Percentiles rank a stretch among this genome's conserved stretches.
These are phyloP conservation scores for Cystobasidium onofrii DNA, from an alignment of 768 basidiomycete genomes.

Conservation along the genomic window DNA sequence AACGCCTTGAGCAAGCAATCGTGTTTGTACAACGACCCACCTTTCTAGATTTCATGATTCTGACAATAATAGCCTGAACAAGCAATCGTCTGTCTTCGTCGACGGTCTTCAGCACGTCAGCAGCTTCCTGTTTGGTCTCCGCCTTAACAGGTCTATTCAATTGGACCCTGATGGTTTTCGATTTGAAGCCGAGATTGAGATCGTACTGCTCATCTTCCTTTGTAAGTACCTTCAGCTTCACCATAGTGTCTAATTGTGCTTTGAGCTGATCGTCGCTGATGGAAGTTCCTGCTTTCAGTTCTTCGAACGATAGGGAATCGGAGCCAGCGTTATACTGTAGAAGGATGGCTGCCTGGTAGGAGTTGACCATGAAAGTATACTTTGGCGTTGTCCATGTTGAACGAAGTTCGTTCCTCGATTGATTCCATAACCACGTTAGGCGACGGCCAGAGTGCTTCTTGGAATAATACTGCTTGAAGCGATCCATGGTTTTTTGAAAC, in stretches of 20 bases:
- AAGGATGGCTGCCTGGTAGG: conserved; percentile 91
- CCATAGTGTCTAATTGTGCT: conserved; percentile 56
- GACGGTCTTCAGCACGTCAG: conserved; percentile 83
- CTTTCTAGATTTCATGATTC: conserved; percentile 87
- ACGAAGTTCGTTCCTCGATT: conserved; percentile 89
- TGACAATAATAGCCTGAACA: conserved; percentile 55
- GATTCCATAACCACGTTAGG: conserved; percentile 97
- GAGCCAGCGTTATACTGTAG: conserved; percentile 80
- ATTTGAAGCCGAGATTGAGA: conserved; percentile 58
- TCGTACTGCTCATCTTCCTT: conserved; percentile 91
- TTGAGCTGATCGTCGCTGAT: conserved; percentile 66
- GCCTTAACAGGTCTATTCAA: conserved; percentile 72
- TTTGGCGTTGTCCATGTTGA: conserved; percentile 89
- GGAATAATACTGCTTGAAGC: conserved; percentile 87
- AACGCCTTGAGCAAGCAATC: neutral
- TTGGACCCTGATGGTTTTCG: conserved; percentile 41
- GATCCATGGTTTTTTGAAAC: conserved; percentile 74
- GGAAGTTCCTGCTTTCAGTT: conserved; percentile 68
- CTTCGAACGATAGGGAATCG: conserved; percentile 73
- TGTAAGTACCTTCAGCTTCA: conserved; percentile 80
- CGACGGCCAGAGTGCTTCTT: conserved; percentile 83
- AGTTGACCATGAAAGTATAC: conserved; percentile 89
- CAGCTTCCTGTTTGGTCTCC: conserved; percentile 82
- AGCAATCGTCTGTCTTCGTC: conserved; percentile 96
- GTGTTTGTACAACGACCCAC: conserved; percentile 27